Conservation (phyloP, 768 basidiomycete genomes). For the Pleurotus tuoliensis region DNA sequence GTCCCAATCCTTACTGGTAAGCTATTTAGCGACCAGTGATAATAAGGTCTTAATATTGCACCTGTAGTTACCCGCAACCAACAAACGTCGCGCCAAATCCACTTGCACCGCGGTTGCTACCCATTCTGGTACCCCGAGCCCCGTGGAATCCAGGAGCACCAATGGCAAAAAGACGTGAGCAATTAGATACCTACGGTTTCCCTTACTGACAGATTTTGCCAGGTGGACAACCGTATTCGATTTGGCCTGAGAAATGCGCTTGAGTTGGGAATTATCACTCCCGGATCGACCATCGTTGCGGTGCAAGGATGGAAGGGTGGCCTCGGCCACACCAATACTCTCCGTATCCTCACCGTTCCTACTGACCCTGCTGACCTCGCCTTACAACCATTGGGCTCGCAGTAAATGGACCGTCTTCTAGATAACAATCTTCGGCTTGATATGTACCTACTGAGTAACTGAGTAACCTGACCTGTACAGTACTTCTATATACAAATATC, state of each 20-base stretch:
- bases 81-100: conserved; percentile 94
- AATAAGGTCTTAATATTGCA: not conserved
- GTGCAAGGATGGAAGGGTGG: conserved; percentile 99
- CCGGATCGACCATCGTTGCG: conserved; percentile 87
- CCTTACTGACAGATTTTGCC: not conserved
- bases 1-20: conserved; percentile 93
- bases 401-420: conserved; percentile 2
- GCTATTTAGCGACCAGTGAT: conserved; percentile 13
- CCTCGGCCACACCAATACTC: conserved; percentile 91
- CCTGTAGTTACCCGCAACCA: conserved; percentile 86
- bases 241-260: conserved; percentile 86
- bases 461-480: not conserved
- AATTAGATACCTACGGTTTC: no score
- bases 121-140: conserved; percentile 97
- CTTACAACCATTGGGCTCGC: conserved; percentile 50
- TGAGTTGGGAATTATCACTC: conserved; percentile 78
- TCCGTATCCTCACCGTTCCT: conserved; percentile 80
- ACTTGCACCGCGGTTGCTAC: conserved; percentile 94
- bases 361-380: conserved; percentile 78
- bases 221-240: conserved; percentile 89
- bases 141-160: conserved; percentile 79
- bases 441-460: not conserved
- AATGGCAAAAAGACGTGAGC: conserved; percentile 95
- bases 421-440: not conserved
- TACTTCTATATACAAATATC: no score